Evolutionary conservation across 2,329 filamentous ascomycete species (phyloP).

Genomic region (Fusarium cyanostomum): DNA sequence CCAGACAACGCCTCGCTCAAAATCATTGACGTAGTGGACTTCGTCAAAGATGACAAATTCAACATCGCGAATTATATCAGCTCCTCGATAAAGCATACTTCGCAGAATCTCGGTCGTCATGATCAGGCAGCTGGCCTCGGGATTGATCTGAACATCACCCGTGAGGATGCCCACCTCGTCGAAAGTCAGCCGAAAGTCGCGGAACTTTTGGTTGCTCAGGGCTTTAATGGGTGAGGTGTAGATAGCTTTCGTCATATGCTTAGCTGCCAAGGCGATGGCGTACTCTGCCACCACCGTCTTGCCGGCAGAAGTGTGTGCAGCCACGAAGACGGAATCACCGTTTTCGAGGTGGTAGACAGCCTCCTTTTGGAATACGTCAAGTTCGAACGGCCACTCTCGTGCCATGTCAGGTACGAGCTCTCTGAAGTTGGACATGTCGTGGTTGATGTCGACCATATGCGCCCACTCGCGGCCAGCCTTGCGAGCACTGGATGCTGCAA

Average conservation of each 20-base stretch:
- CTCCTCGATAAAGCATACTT: constrained; percentile 97
- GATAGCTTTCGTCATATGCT: constrained; percentile 99
- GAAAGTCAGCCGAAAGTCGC: constrained; percentile 89
- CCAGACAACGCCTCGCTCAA: constrained; percentile 96
- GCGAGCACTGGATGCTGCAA: constrained; percentile 76
- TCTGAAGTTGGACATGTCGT: constrained; percentile 91
- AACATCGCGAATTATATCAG: constrained; percentile 94
- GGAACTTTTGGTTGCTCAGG: constrained; percentile 97
- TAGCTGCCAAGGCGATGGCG: constrained; percentile 93
- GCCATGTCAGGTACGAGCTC: constrained; percentile 98
- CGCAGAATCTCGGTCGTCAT: constrained; percentile 99
- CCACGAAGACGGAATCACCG: constrained; percentile 97
- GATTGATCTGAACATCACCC: constrained; percentile 96
- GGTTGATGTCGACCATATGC: constrained; percentile 96
- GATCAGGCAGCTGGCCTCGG: constrained; percentile 96
- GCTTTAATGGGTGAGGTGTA: constrained; percentile 99
- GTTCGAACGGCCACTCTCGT: constrained; percentile 93
- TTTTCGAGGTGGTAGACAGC: constrained; percentile 97
- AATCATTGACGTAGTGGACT: constrained; percentile 98
- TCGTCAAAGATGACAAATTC: constrained; percentile 99
- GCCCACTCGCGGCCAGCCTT: constrained; percentile 91
- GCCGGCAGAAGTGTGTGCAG: constrained; percentile 95
- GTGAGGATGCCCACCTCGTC: constrained; percentile 97
- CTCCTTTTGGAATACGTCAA: constrained; percentile 98
- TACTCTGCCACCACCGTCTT: constrained; percentile 99